These are phyloP conservation scores for Aquanectria penicillioides DNA, from an alignment of 2,329 filamentous ascomycete species.

Conservation along the genomic window DNA sequence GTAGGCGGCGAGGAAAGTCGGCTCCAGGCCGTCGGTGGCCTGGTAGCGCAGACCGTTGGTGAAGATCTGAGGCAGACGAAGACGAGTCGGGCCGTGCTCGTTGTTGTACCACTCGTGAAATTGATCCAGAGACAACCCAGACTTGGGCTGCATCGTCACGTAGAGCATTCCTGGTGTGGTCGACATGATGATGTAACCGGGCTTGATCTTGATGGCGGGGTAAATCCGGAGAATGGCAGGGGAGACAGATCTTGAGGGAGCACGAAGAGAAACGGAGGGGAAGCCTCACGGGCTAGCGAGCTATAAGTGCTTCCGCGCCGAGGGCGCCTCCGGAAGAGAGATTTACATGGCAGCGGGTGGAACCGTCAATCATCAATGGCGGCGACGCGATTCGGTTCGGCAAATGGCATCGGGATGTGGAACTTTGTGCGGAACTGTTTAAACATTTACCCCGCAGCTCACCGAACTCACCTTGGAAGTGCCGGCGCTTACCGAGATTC, in stretches of 20 bases:
- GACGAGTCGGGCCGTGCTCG: slow-evolving; percentile 85
- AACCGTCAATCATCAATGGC: slow-evolving; percentile 23
- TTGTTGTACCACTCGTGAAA: slow-evolving; percentile 97
- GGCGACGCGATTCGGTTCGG: slow-evolving; percentile 40
- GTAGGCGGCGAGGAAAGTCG: slow-evolving; percentile 82
- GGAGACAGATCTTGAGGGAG: not conserved
- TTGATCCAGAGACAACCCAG: slow-evolving; percentile 70
- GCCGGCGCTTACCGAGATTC: slow-evolving; percentile 14
- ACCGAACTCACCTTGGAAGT: slow-evolving; percentile 11
- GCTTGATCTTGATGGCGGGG: not conserved
- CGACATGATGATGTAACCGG: slow-evolving; percentile 41
- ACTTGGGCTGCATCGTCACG: slow-evolving; percentile 85
- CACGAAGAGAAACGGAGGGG: not conserved
- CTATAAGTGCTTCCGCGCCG: slow-evolving; percentile 1
- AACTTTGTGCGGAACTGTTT: slow-evolving; percentile 27
- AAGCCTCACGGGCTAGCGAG: no score
- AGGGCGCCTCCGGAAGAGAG: slow-evolving; percentile 37
- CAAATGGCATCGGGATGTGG: slow-evolving; percentile 43
- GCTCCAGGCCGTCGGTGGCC: slow-evolving; percentile 69
- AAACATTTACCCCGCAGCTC: slow-evolving; percentile 44
- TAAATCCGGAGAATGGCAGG: not conserved
- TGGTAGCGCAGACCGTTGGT: slow-evolving; percentile 82
- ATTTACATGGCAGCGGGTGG: slow-evolving; percentile 41
- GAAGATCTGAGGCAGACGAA: slow-evolving; percentile 79
- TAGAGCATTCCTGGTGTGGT: slow-evolving; percentile 76